Base-by-base conservation (phyloP, 208 protist species). In the Herpetomonas samuelpessoai region DNA sequence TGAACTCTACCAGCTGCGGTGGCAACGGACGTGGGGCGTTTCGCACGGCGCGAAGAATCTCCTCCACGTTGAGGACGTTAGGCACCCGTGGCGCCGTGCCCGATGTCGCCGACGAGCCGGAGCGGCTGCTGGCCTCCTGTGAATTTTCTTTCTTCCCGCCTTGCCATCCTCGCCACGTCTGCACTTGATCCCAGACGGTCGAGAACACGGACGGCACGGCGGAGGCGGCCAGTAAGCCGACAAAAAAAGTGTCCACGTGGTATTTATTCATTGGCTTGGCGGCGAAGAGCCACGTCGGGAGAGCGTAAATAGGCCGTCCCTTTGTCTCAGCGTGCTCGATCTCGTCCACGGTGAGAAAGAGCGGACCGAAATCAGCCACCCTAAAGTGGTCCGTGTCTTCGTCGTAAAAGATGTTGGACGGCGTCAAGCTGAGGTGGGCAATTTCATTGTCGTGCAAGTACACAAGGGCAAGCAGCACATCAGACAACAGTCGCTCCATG, bases 341-440 rank as follows among this genome's bases (percentile, higher is more conserved):
- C 22, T 90, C 79, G 12, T 86, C 71, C 30, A 65, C 62, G 0
- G 76, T 82, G 25, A 82, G 60, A 65, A 91, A 94, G 10, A 90
- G 44, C 0, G 81, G 79, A 10, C 88, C 88, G 63, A 81, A 94
- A 62, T 94, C 88, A 44, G 83, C 54, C 9, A 94, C 39, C 25
- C 73, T 60, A 64, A 84, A 94, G 46, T 53, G 46, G 9, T 69
- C 61, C 12, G 49, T 60, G 9, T 64, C 64, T 14, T 71, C 50
- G 26, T 62, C 45, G 49, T 80, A 89, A 65, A 91, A 92, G 35
- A 95, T 83, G 70, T 92, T 95, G 16, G 72, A 71, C 24, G 88
- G 88, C 2, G 51, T 56, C 22, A 95, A 57, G 31, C 50, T 74
- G 19, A 92, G 55, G 52, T 92, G 81, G 12, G 76, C 61, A 4